Evolutionary conservation across 2,329 filamentous ascomycete genomes (phyloP).

Genomic region (Epicoccum sorghinum): DNA sequence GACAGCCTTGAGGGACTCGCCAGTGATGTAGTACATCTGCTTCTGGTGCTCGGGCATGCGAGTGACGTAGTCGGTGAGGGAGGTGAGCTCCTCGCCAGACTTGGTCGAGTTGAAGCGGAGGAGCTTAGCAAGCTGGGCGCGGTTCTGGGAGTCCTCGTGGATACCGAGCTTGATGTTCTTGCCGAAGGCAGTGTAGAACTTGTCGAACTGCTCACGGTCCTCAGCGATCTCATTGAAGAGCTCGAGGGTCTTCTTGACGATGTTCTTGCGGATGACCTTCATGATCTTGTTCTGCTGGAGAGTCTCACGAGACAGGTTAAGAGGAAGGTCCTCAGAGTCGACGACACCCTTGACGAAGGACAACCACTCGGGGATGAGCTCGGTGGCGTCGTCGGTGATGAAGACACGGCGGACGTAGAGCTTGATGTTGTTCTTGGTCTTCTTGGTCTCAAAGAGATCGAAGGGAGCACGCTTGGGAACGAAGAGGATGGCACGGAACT

Average conservation of each 20-base stretch:
- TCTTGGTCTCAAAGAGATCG: slow-evolving; percentile 99
- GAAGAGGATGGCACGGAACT: slow-evolving; percentile 99
- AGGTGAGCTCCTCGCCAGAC: slow-evolving; percentile 94
- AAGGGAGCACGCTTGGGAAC: slow-evolving; percentile 99
- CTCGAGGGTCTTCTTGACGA: slow-evolving; percentile 99
- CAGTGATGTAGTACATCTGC: slow-evolving; percentile 99
- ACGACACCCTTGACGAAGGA: slow-evolving; percentile 99
- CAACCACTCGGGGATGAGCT: slow-evolving; percentile 99
- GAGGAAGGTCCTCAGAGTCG: slow-evolving; percentile 98
- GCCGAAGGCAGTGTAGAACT: slow-evolving; percentile 99
- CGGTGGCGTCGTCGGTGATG: slow-evolving; percentile 99
- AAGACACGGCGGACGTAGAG: slow-evolving; percentile 99
- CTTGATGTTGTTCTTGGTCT: slow-evolving; percentile 99
- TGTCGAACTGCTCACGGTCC: slow-evolving; percentile 99
- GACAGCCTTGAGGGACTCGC: slow-evolving; percentile 98
- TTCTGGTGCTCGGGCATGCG: slow-evolving; percentile 99
- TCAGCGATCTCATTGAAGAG: slow-evolving; percentile 99
- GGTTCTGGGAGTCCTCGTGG: slow-evolving; percentile 99
- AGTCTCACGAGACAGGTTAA: slow-evolving; percentile 99
- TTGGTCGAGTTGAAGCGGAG: slow-evolving; percentile 99
- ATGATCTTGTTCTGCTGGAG: slow-evolving; percentile 99
- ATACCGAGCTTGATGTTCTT: slow-evolving; percentile 99
- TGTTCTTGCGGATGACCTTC: slow-evolving; percentile 99
- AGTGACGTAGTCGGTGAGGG: slow-evolving; percentile 95
- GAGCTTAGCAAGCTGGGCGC: slow-evolving; percentile 89